A percentile compares a stretch with the other conserved stretches of the same genome.
Evolutionary conservation across 2,329 filamentous ascomycete genomes (phyloP).

Genomic region (Pseudogymnoascus sp.): DNA sequence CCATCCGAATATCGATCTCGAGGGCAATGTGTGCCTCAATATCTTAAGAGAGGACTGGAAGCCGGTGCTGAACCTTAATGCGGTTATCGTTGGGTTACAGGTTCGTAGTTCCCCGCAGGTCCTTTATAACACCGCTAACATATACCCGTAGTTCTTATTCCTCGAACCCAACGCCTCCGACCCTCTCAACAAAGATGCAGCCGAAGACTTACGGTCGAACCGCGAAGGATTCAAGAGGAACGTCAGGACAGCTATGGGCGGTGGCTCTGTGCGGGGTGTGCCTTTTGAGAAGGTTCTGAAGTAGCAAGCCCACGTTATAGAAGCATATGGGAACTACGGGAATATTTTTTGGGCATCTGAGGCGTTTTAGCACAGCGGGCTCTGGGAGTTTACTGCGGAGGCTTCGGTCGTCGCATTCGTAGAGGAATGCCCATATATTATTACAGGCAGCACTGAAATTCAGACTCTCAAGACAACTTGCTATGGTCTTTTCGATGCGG

Average conservation of each 20-base stretch:
- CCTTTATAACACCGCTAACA: not conserved
- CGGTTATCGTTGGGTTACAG: slow-evolving; percentile 89
- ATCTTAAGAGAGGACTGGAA: slow-evolving; percentile 99
- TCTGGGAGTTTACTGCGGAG: not conserved
- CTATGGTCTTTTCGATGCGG: not conserved
- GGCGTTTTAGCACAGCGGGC: slow-evolving; percentile 10
- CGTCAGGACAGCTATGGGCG: slow-evolving; percentile 74
- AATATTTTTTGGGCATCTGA: slow-evolving; percentile 8
- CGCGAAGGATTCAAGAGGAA: slow-evolving; percentile 87
- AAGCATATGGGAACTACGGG: not conserved
- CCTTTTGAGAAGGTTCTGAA: slow-evolving; percentile 72
- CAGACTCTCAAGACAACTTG: not conserved
- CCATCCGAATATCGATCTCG: slow-evolving; percentile 95
- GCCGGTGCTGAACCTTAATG: slow-evolving; percentile 91
- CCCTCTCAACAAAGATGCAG: slow-evolving; percentile 96
- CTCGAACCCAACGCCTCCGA: slow-evolving; percentile 95
- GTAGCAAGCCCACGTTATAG: slow-evolving; percentile 31
- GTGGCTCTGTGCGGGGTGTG: slow-evolving; percentile 64
- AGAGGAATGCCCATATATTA: slow-evolving; percentile 2
- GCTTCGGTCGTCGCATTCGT: not conserved
- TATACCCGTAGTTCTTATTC: slow-evolving; percentile 68
- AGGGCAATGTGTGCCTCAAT: slow-evolving; percentile 96
- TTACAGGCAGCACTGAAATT: not conserved
- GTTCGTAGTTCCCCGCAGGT: slow-evolving; percentile 34
- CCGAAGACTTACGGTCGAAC: slow-evolving; percentile 80